phyloP scores from a whole-genome alignment of 2,329 filamentous ascomycete species.

The Ophiostoma sp. region DNA sequence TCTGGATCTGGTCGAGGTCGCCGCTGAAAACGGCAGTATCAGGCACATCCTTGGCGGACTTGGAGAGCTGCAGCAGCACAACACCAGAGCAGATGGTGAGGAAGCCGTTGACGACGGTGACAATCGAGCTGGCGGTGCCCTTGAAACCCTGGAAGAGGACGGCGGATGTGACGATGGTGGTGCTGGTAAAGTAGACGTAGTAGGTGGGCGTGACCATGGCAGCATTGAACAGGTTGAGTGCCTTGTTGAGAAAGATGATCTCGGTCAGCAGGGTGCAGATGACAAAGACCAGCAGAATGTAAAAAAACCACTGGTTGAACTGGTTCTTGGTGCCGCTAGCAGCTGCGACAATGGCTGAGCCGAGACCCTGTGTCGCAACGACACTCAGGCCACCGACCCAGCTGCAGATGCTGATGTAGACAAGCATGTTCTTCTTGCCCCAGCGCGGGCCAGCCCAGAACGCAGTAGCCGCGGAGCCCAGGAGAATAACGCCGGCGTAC shows the following conservation, averaged over 20 bases:
- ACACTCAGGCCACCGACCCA: conserved; percentile 91
- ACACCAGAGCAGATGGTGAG: conserved; percentile 90
- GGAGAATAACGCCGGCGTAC: conserved; percentile 76
- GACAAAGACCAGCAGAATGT: conserved; percentile 86
- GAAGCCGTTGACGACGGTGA: conserved; percentile 89
- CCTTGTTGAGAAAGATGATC: conserved; percentile 99
- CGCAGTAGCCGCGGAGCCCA: conserved; percentile 66
- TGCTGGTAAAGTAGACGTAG: conserved; percentile 96
- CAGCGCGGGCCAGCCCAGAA: conserved; percentile 80
- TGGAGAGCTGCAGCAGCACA: conserved; percentile 88
- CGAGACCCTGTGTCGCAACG: conserved; percentile 87
- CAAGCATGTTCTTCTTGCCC: conserved; percentile 95
- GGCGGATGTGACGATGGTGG: conserved; percentile 89
- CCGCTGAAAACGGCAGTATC: conserved; percentile 88
- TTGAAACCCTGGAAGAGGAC: conserved; percentile 93
- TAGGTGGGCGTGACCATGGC: conserved; percentile 96
- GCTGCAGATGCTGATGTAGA: conserved; percentile 95
- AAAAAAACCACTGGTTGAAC: conserved; percentile 97
- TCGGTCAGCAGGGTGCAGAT: conserved; percentile 83
- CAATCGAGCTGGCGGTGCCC: conserved; percentile 71
- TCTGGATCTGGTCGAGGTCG: conserved; percentile 89
- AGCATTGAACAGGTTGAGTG: conserved; percentile 92
- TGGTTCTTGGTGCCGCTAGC: conserved; percentile 70
- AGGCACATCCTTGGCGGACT: conserved; percentile 94
- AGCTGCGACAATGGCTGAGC: conserved; percentile 84